A percentile compares a stretch with the other conserved stretches of the same genome.
Evolutionary conservation across 2,329 filamentous ascomycete genomes (phyloP).

Genomic region (Trichoderma endophyticum): DNA sequence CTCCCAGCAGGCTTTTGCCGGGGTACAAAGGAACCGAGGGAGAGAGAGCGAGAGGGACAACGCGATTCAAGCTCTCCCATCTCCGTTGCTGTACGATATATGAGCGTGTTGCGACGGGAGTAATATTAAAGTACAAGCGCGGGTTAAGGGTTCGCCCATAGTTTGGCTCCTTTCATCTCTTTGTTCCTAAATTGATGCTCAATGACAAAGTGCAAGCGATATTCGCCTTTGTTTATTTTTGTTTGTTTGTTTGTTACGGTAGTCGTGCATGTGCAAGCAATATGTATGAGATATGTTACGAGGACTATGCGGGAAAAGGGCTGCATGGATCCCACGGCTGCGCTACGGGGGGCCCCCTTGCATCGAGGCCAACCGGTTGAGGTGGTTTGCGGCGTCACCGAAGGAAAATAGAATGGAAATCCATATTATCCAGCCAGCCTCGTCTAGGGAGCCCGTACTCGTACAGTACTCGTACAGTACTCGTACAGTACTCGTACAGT

Average conservation of each 20-base stretch:
- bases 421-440: neutral
- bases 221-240: neutral
- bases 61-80: neutral
- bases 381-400: constrained; percentile 17
- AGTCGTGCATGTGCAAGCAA: neutral
- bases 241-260: neutral
- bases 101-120: neutral
- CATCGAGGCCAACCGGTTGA: constrained; percentile 4
- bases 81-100: neutral
- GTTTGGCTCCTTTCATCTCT: neutral
- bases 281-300: neutral
- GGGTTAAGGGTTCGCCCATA: neutral
- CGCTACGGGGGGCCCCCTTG: constrained; percentile 3
- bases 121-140: neutral
- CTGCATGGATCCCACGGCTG: constrained; percentile 2
- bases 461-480: too few species aligned
- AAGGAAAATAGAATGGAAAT: neutral
- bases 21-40: neutral
- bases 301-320: neutral
- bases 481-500: too few species aligned
- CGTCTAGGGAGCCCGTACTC: neutral
- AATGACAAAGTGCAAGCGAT: neutral
- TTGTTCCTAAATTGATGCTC: neutral
- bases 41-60: neutral
- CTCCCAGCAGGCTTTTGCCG: neutral